Evolutionary conservation across 1,284 basidiomycete genomes (phyloP).

Genomic region (Rhodotorula sp.): DNA sequence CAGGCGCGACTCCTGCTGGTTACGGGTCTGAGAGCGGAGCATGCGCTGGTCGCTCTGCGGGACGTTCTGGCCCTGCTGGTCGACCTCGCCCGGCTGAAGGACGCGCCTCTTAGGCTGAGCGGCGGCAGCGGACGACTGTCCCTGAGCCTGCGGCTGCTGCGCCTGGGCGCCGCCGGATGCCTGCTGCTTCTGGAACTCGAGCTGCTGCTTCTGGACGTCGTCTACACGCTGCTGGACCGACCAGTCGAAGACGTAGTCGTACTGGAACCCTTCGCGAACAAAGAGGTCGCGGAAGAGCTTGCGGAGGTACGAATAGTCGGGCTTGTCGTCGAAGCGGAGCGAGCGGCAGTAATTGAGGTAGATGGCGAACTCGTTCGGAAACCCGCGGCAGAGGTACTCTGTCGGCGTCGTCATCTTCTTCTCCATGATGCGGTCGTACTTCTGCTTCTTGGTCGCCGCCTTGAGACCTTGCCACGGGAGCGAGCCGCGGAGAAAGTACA

Average conservation of each 20-base stretch:
- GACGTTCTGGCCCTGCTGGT: constrained; percentile 3
- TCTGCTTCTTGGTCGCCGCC: constrained; percentile 99
- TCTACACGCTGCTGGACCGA: constrained; percentile 66
- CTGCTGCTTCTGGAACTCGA: constrained; percentile 17
- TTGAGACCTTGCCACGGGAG: constrained; percentile 98
- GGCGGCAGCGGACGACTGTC: background rate
- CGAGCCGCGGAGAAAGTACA: constrained; percentile 96
- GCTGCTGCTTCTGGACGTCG: constrained; percentile 31
- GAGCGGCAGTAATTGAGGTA: constrained; percentile 97
- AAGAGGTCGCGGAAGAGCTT: constrained; percentile 98
- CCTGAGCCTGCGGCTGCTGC: background rate
- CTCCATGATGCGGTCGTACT: constrained; percentile 99
- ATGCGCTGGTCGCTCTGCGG: constrained; percentile 34
- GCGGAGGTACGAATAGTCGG: constrained; percentile 92
- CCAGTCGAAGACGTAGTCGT: constrained; percentile 98
- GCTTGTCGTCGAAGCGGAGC: constrained; percentile 89
- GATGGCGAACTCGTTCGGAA: constrained; percentile 96
- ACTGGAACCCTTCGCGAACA: constrained; percentile 94
- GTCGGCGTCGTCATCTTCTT: constrained; percentile 99
- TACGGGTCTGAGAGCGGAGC: constrained; percentile 40
- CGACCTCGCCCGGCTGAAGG: constrained; percentile 33
- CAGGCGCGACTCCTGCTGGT: constrained; percentile 25
- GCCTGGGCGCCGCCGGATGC: background rate
- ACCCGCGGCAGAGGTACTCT: constrained; percentile 89
- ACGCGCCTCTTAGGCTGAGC: constrained; percentile 34